phyloP scores from a whole-genome alignment of 2,329 filamentous ascomycete species.

The Pseudofabraea citricarpa region DNA sequence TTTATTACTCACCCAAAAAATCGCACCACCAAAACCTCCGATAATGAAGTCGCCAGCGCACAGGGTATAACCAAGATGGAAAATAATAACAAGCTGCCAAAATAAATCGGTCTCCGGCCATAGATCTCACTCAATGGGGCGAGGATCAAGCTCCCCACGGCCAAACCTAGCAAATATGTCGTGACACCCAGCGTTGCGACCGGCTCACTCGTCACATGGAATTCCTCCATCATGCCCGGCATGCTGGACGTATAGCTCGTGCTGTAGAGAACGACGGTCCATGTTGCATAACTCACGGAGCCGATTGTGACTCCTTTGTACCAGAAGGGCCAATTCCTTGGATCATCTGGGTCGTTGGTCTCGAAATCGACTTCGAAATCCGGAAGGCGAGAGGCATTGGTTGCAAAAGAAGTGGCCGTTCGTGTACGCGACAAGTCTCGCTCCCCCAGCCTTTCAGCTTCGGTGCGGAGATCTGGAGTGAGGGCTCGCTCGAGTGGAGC shows the following conservation, averaged over 20 bases:
- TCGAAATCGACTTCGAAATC: slow-evolving; percentile 73
- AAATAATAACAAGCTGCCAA: slow-evolving; percentile 60
- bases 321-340: slow-evolving; percentile 61
- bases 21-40: slow-evolving; percentile 63
- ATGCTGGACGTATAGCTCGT: slow-evolving; percentile 75
- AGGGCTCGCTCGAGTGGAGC: slow-evolving; percentile 34
- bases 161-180: slow-evolving; percentile 72
- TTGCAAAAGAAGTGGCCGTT: slow-evolving; percentile 38
- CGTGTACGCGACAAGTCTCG: slow-evolving; percentile 30
- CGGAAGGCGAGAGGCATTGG: slow-evolving; percentile 40
- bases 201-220: slow-evolving; percentile 50
- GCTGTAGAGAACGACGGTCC: slow-evolving; percentile 60
- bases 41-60: slow-evolving; percentile 62
- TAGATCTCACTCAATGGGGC: slow-evolving; percentile 72
- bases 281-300: slow-evolving; percentile 30
- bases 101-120: slow-evolving; percentile 64
- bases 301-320: slow-evolving; percentile 32
- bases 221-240: slow-evolving; percentile 63
- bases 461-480: slow-evolving; percentile 33
- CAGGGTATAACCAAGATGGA: slow-evolving; percentile 67
- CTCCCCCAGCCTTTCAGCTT: slow-evolving; percentile 33
- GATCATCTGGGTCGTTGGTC: slow-evolving; percentile 57
- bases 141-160: slow-evolving; percentile 64
- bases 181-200: slow-evolving; percentile 73
- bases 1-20: slow-evolving; percentile 59